Evolutionary conservation across 202 grass and related monocot genomes (phyloP), one percentile per base, ranked within the genome.

Genomic region (Setaria italica): DNA sequence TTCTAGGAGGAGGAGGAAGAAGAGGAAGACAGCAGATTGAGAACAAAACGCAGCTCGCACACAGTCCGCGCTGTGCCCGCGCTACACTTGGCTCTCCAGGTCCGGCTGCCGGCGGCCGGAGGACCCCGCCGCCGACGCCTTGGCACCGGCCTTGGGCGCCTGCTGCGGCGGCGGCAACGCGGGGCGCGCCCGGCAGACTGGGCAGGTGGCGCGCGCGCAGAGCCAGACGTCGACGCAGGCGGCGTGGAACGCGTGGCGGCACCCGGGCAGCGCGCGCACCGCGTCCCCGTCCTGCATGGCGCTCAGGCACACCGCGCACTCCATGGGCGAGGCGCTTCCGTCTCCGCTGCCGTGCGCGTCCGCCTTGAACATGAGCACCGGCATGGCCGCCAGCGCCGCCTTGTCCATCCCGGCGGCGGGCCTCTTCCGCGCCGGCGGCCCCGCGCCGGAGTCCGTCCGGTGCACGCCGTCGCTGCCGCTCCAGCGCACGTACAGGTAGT

Each of bases 231-330:
- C 91, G 67, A 98, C 84, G 57, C 95, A 98, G 3, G 82, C 70
- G 5, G 41, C 87, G 51, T 95, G 95, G 79, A 98, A 98, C 20
- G 74, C 65, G 88, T 98, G 95, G n/a, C 64, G 51, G 85, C 95
- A 98, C 21, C 79, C 62, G n/a, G 97, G 92, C 67, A 97, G 83
- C 17, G 89, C 63, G 82, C 90, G 89, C 58, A 96, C 90, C 20
- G 82, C 91, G 68, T 99, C 97, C 30, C 92, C 94, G 86, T 97
- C 94, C 90, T 91, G 92, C 81, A 96, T 82, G 54, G 45, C 72
- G 76, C 85, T 75, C 54, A 99, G 90, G 82, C 97, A 99, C 71
- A 99, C 92, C 19, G 85, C 72, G 76, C 97, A 99, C 77, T 90
- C 89, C 87, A 68, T 60, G 0, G 72, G n/a, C 71, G 58, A 41